Base-by-base conservation (phyloP, 1,139 yeast species). In the Sugiyamaella paludigena region DNA sequence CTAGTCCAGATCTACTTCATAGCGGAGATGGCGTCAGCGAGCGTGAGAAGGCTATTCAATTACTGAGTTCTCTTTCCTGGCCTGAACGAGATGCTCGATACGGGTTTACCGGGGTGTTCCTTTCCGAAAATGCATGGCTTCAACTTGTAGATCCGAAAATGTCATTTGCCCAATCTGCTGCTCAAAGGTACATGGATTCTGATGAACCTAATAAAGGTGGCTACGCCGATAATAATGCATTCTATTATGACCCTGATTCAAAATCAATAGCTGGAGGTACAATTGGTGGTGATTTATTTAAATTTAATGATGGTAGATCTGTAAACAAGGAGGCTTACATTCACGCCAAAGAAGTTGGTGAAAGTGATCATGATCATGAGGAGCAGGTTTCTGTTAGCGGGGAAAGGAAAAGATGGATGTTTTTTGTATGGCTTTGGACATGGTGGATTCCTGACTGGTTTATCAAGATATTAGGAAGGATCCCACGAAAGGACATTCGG, bases 101-200 rank as follows among this genome's bases (percentile, higher is more conserved):
- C 13, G 75, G 75, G 31, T 58, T 69, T 13, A 66, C 75, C 1
- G 75, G 75, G 5, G 67, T 71, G 5, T 69, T 71, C 45, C 51
- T 71, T 13, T 69, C 74, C 2, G 75, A 72, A 47, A 58, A 56
- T 45, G 72, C 73, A 1, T 71, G 75, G 75, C 59, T 69, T 15
- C 67, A 67, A 44, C 51, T 71, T 28, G 68, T 69, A 2, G 75
- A 71, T 47, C 74, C 75, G 8, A 61, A 67, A 28, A 61, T 64
- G 63, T 58, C 65, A 5, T 67, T 67, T 52, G 68, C 68, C 9
- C 62, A 61, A 24, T 49, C 55, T 19, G 64, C 66, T 26, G 56
- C 59, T 36, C 62, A 61, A 36, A 48, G 54, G 33, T 62, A 58
- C 47, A 45, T 61, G 36, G 63, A 59, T 34, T 62, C 65, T 16